Conservation (phyloP, 768 basidiomycete species). For the Suillus occidentalis region DNA sequence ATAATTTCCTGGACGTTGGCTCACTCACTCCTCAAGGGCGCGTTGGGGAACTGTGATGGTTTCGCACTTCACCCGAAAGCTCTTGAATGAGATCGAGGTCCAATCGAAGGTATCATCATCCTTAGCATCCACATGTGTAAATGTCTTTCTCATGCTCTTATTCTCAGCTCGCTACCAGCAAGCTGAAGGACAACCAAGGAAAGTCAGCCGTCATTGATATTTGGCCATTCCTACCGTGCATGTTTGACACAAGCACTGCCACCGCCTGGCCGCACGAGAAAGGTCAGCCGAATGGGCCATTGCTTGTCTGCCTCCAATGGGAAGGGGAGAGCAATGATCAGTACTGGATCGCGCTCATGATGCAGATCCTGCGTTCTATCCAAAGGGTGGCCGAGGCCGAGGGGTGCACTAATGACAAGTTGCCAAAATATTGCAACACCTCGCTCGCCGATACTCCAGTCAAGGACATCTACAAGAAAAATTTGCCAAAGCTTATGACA, state of each 20-base stretch:
- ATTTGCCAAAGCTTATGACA: conserved; percentile 6
- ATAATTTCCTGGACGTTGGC: background rate
- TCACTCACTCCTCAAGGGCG: background rate
- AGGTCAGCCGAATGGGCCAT: conserved; percentile 13
- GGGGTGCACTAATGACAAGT: background rate
- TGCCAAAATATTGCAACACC: conserved; percentile 15
- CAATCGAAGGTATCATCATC: background rate
- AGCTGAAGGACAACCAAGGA: background rate
- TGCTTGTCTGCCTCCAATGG: conserved; percentile 17
- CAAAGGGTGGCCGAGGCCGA: background rate
- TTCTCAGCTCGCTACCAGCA: conserved; percentile 7
- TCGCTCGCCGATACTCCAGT: conserved; percentile 10
- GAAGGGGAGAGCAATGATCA: conserved; percentile 12
- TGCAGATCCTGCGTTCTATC: conserved; percentile 1
- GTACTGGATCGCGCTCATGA: conserved; percentile 13
- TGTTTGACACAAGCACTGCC: conserved; percentile 13
- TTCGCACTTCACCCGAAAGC: conserved; percentile 13
- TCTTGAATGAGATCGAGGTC: conserved; percentile 9
- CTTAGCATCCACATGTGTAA: background rate
- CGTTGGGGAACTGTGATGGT: conserved; percentile 20
- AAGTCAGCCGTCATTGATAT: conserved; percentile 10
- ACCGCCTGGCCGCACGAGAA: conserved; percentile 19
- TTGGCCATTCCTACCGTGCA: conserved; percentile 18
- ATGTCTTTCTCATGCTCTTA: background rate
- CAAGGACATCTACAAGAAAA: conserved; percentile 8